Percentiles rank a stretch among this genome's conserved stretches.
Conservation (phyloP, 2,329 filamentous ascomycete species). For the Aspergillus calidoustus region DNA sequence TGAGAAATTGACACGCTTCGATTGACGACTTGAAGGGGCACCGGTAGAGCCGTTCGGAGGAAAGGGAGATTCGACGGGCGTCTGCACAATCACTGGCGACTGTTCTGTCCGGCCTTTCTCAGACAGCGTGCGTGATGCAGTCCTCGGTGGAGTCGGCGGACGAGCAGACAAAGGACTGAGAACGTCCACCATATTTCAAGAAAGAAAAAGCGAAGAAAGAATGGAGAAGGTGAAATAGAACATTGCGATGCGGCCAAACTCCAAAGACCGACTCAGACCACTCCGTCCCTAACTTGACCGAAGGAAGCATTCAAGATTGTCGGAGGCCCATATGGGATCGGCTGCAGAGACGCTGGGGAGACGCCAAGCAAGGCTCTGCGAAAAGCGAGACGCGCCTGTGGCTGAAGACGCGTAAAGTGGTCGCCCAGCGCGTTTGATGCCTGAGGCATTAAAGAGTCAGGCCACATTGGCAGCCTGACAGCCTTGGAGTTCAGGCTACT, state of each 20-base stretch:
- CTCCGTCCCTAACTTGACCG: conserved; percentile 25
- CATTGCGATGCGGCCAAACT: conserved; percentile 33
- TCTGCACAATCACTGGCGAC: conserved; percentile 37
- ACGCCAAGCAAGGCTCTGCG: conserved; percentile 27
- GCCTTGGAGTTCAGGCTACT: conserved; percentile 10
- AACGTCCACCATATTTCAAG: conserved; percentile 47
- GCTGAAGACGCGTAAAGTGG: conserved; percentile 43
- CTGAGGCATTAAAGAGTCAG: conserved; percentile 30
- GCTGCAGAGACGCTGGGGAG: conserved; percentile 17
- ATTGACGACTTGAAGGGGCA: conserved; percentile 42
- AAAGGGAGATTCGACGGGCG: conserved; percentile 51
- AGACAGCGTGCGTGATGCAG: conserved; percentile 34
- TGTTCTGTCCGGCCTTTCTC: conserved; percentile 46
- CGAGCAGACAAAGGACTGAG: conserved; percentile 56
- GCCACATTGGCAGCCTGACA: conserved; percentile 1
- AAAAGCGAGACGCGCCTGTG: conserved; percentile 29
- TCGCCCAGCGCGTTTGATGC: conserved; percentile 27
- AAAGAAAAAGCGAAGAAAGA: conserved; percentile 23
- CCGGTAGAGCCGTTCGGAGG: conserved; percentile 42
- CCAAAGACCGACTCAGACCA: conserved; percentile 22
- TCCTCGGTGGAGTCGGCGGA: conserved; percentile 61
- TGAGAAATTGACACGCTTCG: conserved; percentile 68
- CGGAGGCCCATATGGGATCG: conserved; percentile 16
- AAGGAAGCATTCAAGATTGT: conserved; percentile 12
- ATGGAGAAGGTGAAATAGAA: conserved; percentile 26